These are phyloP conservation scores for Coemansia sp. DNA, from an alignment of 192 early-diverging fungal genomes.

Conservation along the genomic window DNA sequence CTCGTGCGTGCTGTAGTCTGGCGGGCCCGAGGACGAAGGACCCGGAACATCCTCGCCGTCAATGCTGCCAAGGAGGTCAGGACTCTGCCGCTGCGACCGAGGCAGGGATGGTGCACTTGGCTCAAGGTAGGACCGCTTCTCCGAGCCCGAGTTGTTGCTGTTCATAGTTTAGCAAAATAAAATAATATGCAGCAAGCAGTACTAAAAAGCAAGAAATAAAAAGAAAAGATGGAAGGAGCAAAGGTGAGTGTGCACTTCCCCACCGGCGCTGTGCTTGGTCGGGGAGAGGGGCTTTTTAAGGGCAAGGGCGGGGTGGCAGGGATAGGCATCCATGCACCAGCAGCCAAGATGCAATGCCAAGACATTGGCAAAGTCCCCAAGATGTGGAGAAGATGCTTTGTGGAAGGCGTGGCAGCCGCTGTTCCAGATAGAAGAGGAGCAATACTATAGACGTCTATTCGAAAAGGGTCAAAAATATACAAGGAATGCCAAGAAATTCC, in stretches of 20 bases:
- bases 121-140: neutral
- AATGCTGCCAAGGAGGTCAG: neutral
- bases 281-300: neutral
- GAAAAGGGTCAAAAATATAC: no score
- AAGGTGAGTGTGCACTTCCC: no score
- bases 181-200: neutral
- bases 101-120: neutral
- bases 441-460: no score
- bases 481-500: neutral
- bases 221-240: neutral
- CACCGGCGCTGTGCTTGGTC: no score
- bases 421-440: no score
- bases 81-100: neutral
- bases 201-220: neutral
- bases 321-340: no score
- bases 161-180: neutral
- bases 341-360: no score
- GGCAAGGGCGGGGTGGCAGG: no score
- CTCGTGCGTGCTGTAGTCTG: neutral
- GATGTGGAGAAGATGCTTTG: no score
- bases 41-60: neutral
- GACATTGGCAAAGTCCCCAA: no score
- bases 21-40: neutral
- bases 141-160: neutral
- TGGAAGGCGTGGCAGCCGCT: no score